phyloP scores from a whole-genome alignment of 371 early-diverging fungal genomes.

The Synchytrium microbalum region DNA sequence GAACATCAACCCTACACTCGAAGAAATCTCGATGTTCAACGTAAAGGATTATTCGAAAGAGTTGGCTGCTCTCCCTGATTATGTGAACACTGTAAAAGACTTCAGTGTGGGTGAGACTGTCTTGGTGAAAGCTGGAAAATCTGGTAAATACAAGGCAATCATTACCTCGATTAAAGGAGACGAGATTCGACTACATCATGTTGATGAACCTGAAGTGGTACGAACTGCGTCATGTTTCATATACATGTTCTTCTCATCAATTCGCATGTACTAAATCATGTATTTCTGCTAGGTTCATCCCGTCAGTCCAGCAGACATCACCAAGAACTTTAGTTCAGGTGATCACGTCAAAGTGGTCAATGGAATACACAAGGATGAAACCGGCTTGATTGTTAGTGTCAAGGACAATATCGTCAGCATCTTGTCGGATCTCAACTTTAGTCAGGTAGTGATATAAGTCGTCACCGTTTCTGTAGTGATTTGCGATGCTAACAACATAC shows the following conservation, averaged over 20 bases:
- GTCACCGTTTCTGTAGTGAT: neutral
- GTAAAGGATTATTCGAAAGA: neutral
- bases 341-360: slow-evolving; percentile 91
- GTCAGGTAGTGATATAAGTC: slow-evolving; percentile 36
- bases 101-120: slow-evolving; percentile 32
- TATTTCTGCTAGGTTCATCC: too few species aligned
- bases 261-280: too few species aligned
- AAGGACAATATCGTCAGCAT: slow-evolving; percentile 71
- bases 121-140: slow-evolving; percentile 6
- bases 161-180: neutral
- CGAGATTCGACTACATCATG: neutral
- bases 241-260: too few species aligned
- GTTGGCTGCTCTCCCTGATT: neutral
- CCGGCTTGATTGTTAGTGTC: slow-evolving; percentile 81
- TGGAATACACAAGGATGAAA: slow-evolving; percentile 78
- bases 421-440: slow-evolving; percentile 64
- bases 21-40: slow-evolving; percentile 78
- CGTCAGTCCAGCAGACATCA: slow-evolving; percentile 44
- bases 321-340: slow-evolving; percentile 81
- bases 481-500: too few species aligned
- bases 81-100: neutral
- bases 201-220: neutral
- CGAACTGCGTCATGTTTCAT: neutral
- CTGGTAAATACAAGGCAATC: neutral
- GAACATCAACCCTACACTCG: slow-evolving; percentile 82